Base-by-base conservation (phyloP, 805 yeast species). In the Cyberlindnera mississippiensis region DNA sequence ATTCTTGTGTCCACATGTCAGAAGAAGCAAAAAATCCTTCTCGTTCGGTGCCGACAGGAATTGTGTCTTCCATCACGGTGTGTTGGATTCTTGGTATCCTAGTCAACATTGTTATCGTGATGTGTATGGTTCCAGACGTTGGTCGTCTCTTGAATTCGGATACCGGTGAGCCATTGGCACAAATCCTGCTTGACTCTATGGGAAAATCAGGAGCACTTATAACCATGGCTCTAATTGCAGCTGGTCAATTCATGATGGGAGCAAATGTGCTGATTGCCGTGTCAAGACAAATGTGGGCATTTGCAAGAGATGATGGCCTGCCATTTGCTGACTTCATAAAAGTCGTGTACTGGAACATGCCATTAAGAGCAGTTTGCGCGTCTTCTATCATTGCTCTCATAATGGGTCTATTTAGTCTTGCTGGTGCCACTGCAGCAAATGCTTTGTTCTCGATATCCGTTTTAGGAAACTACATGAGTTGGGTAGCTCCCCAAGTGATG, bases 251-350 rank as follows among this genome's bases (percentile, higher is more conserved):
- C 60, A 62, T 80, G 40, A 82, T 81, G 86, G 83, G 84, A 12
- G 68, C 76, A 24, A 75, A 82, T 6, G 71, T 75, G 42, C 59
- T 78, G 35, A 68, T 78, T 27, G 85, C 85, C 16, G 70, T 75
- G 6, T 78, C 85, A 3, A 72, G 88, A 60, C 87, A 80, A 60
- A 69, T 79, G 41, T 82, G 83, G 78, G 85, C 87, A 3, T 80
- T 80, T 62, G 81, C 85, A 19, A 74, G 90, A 66, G 90, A 82
- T 60, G 80, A 79, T 46, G 87, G 87, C 26, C 68, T 83, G 42
- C 90, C 90, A 8, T 66, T 80, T 48, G 71, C 82, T 12, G 61
- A 68, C 32, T 66, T 66, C 54, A 70, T 83, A 47, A 77, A 80
- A 50, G 73, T 66, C 33, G 85, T 84, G 33, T 67, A 82, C 53